Evolutionary conservation across 805 yeast species (phyloP).

Genomic region (Starmerella stigmatis): DNA sequence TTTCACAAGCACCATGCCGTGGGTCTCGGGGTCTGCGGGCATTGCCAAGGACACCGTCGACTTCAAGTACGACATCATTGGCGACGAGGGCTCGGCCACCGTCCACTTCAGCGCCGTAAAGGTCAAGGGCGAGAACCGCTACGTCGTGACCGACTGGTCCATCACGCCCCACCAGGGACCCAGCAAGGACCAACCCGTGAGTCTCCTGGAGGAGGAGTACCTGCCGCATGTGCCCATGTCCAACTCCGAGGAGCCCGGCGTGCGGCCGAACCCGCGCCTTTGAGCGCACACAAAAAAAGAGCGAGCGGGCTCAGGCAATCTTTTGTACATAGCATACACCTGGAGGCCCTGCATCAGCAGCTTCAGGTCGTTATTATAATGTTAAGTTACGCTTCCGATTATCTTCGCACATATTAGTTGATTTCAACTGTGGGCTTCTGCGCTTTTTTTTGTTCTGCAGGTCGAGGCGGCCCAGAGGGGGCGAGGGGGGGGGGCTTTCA

Average conservation of each 20-base stretch:
- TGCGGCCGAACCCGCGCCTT: constrained; percentile 9
- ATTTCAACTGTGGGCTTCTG: no score
- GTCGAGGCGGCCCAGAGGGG: no score
- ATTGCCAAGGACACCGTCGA: constrained; percentile 75
- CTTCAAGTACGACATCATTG: constrained; percentile 58
- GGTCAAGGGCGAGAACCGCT: constrained; percentile 46
- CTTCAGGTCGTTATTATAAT: no score
- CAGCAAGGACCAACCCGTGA: constrained; percentile 27
- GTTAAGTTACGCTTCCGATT: no score
- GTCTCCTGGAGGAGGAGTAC: constrained; percentile 41
- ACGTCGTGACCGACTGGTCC: constrained; percentile 54
- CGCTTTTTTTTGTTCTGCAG: no score
- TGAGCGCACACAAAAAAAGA: no score
- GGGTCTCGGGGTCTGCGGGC: constrained; percentile 78
- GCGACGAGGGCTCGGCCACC: constrained; percentile 45
- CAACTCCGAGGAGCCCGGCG: constrained; percentile 19
- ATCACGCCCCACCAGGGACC: constrained; percentile 40
- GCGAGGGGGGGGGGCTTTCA: not conserved
- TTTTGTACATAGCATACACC: no score
- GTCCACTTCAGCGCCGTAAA: constrained; percentile 62
- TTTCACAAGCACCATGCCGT: constrained; percentile 67
- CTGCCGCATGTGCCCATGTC: constrained; percentile 27
- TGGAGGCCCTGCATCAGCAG: no score
- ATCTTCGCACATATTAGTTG: no score
- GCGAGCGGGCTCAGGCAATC: no score